Evolutionary conservation across 2,329 filamentous ascomycete species (phyloP), one percentile per base, ranked within the genome.

Genomic region (Fusarium sambucinum): DNA sequence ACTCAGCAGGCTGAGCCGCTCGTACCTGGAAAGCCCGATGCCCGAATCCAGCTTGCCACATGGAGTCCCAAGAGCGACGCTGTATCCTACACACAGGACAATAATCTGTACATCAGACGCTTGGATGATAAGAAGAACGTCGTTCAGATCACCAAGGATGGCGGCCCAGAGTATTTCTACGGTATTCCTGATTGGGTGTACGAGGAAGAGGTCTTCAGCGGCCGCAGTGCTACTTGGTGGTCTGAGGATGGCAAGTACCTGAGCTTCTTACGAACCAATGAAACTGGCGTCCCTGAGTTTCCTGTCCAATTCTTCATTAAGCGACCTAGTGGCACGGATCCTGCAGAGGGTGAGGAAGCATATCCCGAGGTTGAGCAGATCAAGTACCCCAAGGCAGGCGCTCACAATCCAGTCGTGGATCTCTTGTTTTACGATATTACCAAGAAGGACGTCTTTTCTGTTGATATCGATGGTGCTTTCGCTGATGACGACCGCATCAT

Each of bases 181-280:
- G 96, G 96, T 19, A 89, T 97, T 21, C 96, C 96, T 1, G 96
- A 99, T 78, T 99, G 96, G 96, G 96, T 98, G 0, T 97, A 97
- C 74, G 93, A 96, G 76, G 84, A 86, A 71, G 81, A 83, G 57
- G 81, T 83, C 5, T 92, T 98, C 66, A 79, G 83, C 16, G 90
- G 87, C 2, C 92, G 92, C 71, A 93, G 88, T 64, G 95, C 92
- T 7, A 96, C 94, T 2, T 99, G 96, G 96, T 99, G 94, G 94
- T 95, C 93, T 33, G 86, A 90, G 35, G 93, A 96, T 77, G 96
- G 94, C 52, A 91, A 93, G 73, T 97, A 92, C 76, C 81, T 99
- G 60, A 93, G 96, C 23, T 99, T 97, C 78, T 82, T 99, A 63
- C 90, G 94, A 30, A 99, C 96, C 8, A 96, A 99, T 77, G 96